Evolutionary conservation across 2,329 filamentous ascomycete species (phyloP).

Genomic region (Trichoderma polysporum): DNA sequence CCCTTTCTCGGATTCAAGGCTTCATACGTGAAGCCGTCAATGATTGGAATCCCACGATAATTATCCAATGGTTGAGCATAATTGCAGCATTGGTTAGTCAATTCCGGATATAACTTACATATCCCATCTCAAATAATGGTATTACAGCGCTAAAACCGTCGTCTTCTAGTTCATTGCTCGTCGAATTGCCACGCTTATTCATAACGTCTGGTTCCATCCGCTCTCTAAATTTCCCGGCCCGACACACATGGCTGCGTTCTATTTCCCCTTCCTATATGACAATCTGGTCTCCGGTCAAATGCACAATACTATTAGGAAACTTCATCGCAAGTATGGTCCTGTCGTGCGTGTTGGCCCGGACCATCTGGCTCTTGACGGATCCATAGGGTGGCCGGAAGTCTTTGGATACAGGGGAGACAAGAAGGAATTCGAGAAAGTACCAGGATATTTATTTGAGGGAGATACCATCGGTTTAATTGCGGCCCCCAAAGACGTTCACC

Average conservation of each 20-base stretch:
- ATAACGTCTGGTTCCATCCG: slow-evolving; percentile 34
- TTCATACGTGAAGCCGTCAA: neutral
- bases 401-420: slow-evolving; percentile 29
- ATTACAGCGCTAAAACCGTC: neutral
- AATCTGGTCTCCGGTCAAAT: slow-evolving; percentile 24
- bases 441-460: neutral
- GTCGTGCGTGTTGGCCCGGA: slow-evolving; percentile 44
- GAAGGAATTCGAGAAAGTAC: slow-evolving; percentile 22
- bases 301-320: slow-evolving; percentile 23
- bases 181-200: slow-evolving; percentile 20
- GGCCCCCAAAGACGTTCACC: slow-evolving; percentile 24
- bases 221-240: slow-evolving; percentile 34
- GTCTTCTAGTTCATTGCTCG: neutral
- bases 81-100: neutral
- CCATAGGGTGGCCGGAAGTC: slow-evolving; percentile 37
- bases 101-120: too few relatives aligned
- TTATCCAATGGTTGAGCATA: neutral
- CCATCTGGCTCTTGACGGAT: slow-evolving; percentile 38
- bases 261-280: slow-evolving; percentile 25
- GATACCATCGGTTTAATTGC: slow-evolving; percentile 24
- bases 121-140: neutral
- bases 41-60: neutral
- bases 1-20: neutral
- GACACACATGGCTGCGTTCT: slow-evolving; percentile 25
- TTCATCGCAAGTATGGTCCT: slow-evolving; percentile 33